These are phyloP conservation scores for Inonotus obliquus DNA, from an alignment of 1,284 basidiomycete species.

Conservation along the genomic window DNA sequence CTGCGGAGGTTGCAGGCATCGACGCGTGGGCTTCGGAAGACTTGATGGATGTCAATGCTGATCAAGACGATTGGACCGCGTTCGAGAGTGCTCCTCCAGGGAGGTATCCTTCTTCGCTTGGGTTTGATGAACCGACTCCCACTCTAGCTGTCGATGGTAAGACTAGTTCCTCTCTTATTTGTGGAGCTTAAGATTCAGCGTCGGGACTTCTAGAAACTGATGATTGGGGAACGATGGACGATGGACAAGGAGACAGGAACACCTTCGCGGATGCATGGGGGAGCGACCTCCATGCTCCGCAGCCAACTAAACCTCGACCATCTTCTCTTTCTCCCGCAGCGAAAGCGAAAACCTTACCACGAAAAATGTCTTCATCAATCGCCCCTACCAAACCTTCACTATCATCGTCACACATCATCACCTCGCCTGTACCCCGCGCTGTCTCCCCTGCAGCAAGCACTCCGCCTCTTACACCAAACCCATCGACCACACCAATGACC, in stretches of 20 bases:
- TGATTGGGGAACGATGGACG: constrained; percentile 19
- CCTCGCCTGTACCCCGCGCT: constrained; percentile 16
- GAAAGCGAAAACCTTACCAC: constrained; percentile 3
- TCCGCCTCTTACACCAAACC: constrained; percentile 20
- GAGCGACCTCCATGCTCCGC: constrained; percentile 8
- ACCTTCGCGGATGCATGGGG: constrained; percentile 12
- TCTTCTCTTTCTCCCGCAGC: background rate
- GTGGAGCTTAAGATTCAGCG: background rate
- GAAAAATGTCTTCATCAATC: background rate
- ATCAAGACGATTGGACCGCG: constrained; percentile 91
- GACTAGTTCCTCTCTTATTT: background rate
- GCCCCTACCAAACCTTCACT: background rate
- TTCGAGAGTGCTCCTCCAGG: constrained; percentile 67
- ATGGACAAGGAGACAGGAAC: background rate
- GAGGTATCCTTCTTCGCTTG: constrained; percentile 20
- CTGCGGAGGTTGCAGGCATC: constrained; percentile 46
- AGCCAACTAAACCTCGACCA: constrained; percentile 3
- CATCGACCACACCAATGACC: constrained; percentile 42
- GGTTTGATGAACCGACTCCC: constrained; percentile 21
- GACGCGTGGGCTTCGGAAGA: constrained; percentile 51
- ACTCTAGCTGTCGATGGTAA: constrained; percentile 13
- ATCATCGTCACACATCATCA: background rate
- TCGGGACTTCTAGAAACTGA: constrained; percentile 4
- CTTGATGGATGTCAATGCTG: constrained; percentile 87
- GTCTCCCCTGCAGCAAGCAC: constrained; percentile 21